Conservation (phyloP, 352 stramenopile species). For the Peronospora belbahrii region DNA sequence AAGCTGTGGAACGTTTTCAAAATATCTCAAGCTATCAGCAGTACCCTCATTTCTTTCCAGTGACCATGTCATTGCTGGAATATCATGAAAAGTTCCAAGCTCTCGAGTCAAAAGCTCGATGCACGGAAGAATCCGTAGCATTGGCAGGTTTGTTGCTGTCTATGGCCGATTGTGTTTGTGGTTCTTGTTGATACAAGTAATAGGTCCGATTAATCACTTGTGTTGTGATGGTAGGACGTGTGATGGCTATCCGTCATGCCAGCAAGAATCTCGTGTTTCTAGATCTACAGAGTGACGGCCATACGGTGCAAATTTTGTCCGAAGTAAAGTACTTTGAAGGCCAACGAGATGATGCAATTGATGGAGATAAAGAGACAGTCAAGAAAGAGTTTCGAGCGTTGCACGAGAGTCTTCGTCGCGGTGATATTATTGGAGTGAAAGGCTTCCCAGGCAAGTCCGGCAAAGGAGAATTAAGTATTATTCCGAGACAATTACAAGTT, state of each 20-base stretch:
- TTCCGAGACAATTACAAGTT: constrained; percentile 82
- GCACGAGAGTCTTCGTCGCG: constrained; percentile 67
- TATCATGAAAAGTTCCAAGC: constrained; percentile 50
- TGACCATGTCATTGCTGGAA: constrained; percentile 56
- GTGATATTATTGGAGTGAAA: constrained; percentile 71
- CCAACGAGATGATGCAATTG: constrained; percentile 9
- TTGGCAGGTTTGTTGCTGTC: constrained; percentile 39
- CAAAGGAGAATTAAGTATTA: constrained; percentile 80
- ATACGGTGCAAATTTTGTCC: constrained; percentile 66
- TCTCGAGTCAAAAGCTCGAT: constrained; percentile 49
- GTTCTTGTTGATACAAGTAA: background rate
- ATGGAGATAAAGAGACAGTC: constrained; percentile 21
- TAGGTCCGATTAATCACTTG: background rate
- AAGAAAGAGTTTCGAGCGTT: constrained; percentile 50
- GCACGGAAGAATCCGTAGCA: constrained; percentile 42
- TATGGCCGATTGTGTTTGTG: too few species aligned
- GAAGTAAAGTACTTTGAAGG: constrained; percentile 70
- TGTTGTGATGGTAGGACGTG: constrained; percentile 29
- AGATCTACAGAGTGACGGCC: constrained; percentile 58
- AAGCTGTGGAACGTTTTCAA: constrained; percentile 55
- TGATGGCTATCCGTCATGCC: constrained; percentile 66
- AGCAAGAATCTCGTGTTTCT: constrained; percentile 83
- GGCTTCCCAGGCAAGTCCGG: constrained; percentile 76
- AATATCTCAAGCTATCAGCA: constrained; percentile 31
- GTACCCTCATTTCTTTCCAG: constrained; percentile 63